A percentile compares a stretch with the other conserved stretches of the same genome.
Conservation (phyloP, 805 yeast genomes). For the Candida montana region DNA sequence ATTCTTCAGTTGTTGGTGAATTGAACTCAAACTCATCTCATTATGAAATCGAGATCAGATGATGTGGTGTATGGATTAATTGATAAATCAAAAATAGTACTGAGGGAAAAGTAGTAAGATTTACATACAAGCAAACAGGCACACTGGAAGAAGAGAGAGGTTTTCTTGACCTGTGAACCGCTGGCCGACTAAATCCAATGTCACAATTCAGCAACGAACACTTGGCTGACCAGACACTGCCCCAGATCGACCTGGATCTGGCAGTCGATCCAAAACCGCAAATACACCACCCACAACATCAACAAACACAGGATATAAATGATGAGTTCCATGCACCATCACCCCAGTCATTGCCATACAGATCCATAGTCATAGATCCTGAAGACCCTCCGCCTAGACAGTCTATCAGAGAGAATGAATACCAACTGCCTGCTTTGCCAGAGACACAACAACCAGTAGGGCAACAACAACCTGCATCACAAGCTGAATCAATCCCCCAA, state of each 20-base stretch:
- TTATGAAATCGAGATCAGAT: too few species aligned
- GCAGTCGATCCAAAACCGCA: conserved; percentile 14
- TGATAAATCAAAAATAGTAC: too few species aligned
- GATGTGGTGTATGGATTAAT: too few species aligned
- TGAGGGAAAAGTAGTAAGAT: too few species aligned
- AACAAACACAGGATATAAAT: not conserved
- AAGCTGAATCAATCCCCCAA: not conserved
- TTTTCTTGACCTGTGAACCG: too few species aligned
- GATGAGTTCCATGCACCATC: not conserved
- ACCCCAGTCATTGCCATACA: conserved; percentile 1
- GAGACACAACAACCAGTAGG: not conserved
- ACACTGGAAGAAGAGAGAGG: too few species aligned
- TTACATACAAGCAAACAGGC: too few species aligned
- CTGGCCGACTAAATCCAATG: not conserved
- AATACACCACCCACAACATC: conserved; percentile 2
- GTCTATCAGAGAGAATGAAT: not conserved
- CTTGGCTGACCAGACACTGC: not conserved
- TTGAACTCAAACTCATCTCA: too few species aligned
- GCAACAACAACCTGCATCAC: not conserved
- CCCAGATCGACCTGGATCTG: conserved; percentile 19
- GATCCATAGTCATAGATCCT: conserved; percentile 17
- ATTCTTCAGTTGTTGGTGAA: too few species aligned
- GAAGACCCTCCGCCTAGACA: conserved; percentile 6
- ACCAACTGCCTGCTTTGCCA: not conserved
- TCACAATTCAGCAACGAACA: not conserved